These are phyloP conservation scores for Lasiosphaeria ovina DNA, from an alignment of 495 filamentous ascomycete species.

Conservation along the genomic window DNA sequence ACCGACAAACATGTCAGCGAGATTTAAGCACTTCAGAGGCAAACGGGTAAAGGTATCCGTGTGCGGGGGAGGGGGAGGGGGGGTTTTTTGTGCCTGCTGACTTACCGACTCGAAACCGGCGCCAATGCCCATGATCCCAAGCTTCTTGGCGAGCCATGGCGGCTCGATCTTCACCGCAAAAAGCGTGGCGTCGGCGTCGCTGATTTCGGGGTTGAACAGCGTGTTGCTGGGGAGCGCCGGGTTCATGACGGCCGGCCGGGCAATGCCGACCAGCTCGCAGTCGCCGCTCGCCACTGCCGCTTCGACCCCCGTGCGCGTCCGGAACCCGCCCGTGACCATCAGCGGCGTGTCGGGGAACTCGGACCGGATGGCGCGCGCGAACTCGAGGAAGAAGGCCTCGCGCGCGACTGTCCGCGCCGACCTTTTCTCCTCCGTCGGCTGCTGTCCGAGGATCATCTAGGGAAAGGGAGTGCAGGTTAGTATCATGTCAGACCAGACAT, in stretches of 20 bases:
- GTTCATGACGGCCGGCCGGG: slow-evolving; percentile 50
- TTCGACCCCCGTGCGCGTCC: slow-evolving; percentile 53
- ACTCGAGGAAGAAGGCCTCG: slow-evolving; percentile 64
- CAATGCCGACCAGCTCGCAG: slow-evolving; percentile 60
- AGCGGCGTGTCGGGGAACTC: slow-evolving; percentile 46
- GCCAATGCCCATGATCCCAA: neutral
- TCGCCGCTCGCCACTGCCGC: slow-evolving; percentile 48
- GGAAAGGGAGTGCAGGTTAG: too few relatives aligned
- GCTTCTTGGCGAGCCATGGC: neutral
- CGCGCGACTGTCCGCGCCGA: slow-evolving; percentile 45
- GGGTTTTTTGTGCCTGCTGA: neutral
- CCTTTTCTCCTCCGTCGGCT: slow-evolving; percentile 14
- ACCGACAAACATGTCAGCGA: neutral
- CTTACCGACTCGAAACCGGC: neutral
- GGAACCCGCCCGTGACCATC: slow-evolving; percentile 52
- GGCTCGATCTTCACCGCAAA: slow-evolving; percentile 40
- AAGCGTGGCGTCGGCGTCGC: slow-evolving; percentile 49
- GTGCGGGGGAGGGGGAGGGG: neutral
- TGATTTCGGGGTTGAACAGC: slow-evolving; percentile 52
- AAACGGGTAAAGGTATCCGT: neutral
- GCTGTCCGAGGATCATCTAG: neutral
- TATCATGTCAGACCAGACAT: neutral
- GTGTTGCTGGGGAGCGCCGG: slow-evolving; percentile 47
- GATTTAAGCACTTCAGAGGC: too few relatives aligned
- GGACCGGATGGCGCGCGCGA: slow-evolving; percentile 45